phyloP scores from a whole-genome alignment of 1,139 yeast species.

The Starmera stellimalicola region DNA sequence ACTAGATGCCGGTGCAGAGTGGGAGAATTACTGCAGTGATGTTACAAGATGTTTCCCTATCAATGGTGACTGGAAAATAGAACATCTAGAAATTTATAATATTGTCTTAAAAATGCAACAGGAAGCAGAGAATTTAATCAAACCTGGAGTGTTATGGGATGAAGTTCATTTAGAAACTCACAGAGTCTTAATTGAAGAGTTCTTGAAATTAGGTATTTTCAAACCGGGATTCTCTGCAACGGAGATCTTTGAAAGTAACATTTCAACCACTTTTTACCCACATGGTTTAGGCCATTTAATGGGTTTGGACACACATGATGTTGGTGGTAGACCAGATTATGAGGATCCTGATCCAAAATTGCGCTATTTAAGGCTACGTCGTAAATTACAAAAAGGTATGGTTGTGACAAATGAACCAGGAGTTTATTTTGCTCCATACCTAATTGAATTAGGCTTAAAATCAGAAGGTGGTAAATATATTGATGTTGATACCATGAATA shows the following conservation, averaged over 20 bases:
- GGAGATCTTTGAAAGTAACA: conserved; percentile 60
- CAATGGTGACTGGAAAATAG: conserved; percentile 80
- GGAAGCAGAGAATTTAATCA: conserved; percentile 56
- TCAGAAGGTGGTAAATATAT: conserved; percentile 50
- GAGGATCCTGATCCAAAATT: conserved; percentile 72
- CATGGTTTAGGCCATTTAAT: conserved; percentile 92
- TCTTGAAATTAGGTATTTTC: conserved; percentile 71
- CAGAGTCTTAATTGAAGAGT: conserved; percentile 59
- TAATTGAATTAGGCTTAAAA: conserved; percentile 56
- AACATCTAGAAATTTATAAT: conserved; percentile 73
- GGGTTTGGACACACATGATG: conserved; percentile 96
- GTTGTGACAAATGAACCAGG: conserved; percentile 96
- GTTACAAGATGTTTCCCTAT: conserved; percentile 95
- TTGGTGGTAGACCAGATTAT: conserved; percentile 81
- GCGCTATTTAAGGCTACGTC: conserved; percentile 69
- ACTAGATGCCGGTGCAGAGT: conserved; percentile 96
- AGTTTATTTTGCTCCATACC: conserved; percentile 75
- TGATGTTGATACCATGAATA: conserved; percentile 54
- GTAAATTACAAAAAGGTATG: conserved; percentile 66
- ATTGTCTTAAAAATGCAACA: conserved; percentile 81
- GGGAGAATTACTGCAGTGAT: conserved; percentile 88
- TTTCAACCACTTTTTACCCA: conserved; percentile 78
- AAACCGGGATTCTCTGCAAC: conserved; percentile 46
- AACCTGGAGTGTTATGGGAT: conserved; percentile 84
- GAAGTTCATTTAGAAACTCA: conserved; percentile 76